phyloP scores from a whole-genome alignment of 768 basidiomycete genomes.

The Leucosporidium creatinivorum region DNA sequence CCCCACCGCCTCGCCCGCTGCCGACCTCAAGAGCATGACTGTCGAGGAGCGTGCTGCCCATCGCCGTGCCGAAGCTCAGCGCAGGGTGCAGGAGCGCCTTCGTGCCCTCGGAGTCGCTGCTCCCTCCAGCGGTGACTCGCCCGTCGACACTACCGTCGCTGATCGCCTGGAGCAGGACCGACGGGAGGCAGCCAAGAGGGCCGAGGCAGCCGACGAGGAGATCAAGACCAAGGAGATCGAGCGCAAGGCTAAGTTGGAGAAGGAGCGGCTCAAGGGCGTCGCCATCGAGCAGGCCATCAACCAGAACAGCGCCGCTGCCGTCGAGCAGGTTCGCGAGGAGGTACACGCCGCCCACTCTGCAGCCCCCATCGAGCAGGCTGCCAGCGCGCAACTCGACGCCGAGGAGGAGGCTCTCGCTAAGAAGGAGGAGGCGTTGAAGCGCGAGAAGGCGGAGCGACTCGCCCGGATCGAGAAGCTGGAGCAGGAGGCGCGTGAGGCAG shows the following conservation, averaged over 20 bases:
- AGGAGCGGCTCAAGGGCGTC: slow-evolving; percentile 44
- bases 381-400: slow-evolving; percentile 53
- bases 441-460: slow-evolving; percentile 59
- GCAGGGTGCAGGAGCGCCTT: slow-evolving; percentile 75
- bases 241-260: slow-evolving; percentile 65
- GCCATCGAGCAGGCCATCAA: slow-evolving; percentile 30
- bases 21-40: slow-evolving; percentile 62
- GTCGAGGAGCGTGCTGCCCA: slow-evolving; percentile 72
- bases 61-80: slow-evolving; percentile 69
- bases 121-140: slow-evolving; percentile 42
- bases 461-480: slow-evolving; percentile 62
- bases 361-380: slow-evolving; percentile 41
- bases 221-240: slow-evolving; percentile 69
- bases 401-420: slow-evolving; percentile 66
- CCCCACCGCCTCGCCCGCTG: slow-evolving; percentile 35
- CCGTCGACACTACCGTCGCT: slow-evolving; percentile 71
- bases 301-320: slow-evolving; percentile 5
- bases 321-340: slow-evolving; percentile 31
- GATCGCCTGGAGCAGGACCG: slow-evolving; percentile 77
- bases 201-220: slow-evolving; percentile 63
- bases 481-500: slow-evolving; percentile 56
- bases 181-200: slow-evolving; percentile 83
- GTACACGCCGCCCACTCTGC: slow-evolving; percentile 17
- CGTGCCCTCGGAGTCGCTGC: slow-evolving; percentile 68
- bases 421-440: slow-evolving; percentile 63